Evolutionary conservation across 2,329 filamentous ascomycete genomes (phyloP).

Genomic region (Penicillium verrucosum): DNA sequence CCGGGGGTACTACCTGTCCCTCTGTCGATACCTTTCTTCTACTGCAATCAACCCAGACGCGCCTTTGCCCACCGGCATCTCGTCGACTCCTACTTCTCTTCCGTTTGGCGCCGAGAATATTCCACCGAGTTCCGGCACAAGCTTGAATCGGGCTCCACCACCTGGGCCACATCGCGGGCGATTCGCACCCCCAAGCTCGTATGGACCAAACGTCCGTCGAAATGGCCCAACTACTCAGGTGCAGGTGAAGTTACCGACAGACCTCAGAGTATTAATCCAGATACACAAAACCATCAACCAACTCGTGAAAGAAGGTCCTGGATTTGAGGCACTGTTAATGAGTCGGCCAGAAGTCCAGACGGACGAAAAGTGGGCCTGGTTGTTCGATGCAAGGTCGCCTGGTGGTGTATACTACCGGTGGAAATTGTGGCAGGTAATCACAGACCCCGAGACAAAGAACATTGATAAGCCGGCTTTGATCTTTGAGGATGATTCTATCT

Average conservation of each 20-base stretch:
- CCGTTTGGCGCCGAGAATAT: conserved; percentile 76
- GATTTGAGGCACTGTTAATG: conserved; percentile 93
- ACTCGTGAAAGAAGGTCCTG: conserved; percentile 73
- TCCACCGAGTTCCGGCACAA: conserved; percentile 46
- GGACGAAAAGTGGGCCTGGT: conserved; percentile 89
- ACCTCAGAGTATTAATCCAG: conserved; percentile 73
- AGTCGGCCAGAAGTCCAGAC: conserved; percentile 74
- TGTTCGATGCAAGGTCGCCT: conserved; percentile 78
- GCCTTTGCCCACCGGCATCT: conserved; percentile 47
- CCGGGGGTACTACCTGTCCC: conserved; percentile 74
- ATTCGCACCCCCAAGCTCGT: conserved; percentile 75
- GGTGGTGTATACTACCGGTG: conserved; percentile 90
- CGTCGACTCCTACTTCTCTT: conserved; percentile 52
- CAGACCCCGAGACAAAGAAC: conserved; percentile 51
- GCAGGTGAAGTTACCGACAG: conserved; percentile 69
- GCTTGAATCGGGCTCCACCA: conserved; percentile 48
- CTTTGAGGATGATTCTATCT: conserved; percentile 73
- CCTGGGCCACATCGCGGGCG: conserved; percentile 55
- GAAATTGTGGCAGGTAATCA: conserved; percentile 84
- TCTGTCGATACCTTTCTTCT: conserved; percentile 81
- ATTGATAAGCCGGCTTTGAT: conserved; percentile 54
- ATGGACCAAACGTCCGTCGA: conserved; percentile 49
- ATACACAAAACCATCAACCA: conserved; percentile 86
- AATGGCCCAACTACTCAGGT: conserved; percentile 59
- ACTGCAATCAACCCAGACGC: conserved; percentile 59